Conservation (phyloP, 169 alveolate genomes). For the Cryptosporidium sp. region DNA sequence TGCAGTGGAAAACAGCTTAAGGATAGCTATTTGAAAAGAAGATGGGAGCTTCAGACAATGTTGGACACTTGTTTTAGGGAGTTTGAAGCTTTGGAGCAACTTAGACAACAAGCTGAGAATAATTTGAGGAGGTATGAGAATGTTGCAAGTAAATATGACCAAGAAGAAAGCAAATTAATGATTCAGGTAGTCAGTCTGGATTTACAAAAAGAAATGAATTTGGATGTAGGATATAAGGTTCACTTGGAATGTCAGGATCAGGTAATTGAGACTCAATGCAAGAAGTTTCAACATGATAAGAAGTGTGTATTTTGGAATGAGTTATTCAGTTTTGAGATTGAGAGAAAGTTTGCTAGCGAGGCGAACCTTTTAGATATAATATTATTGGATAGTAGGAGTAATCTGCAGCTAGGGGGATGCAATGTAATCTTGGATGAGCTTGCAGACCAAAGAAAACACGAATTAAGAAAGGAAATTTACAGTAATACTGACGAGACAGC, state of each 20-base stretch:
- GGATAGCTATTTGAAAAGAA: conserved; percentile 57
- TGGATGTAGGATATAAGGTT: conserved; percentile 27
- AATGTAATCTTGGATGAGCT: conserved; percentile 53
- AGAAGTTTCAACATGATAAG: conserved; percentile 22
- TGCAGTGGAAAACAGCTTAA: conserved; percentile 69
- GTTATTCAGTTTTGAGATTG: conserved; percentile 65
- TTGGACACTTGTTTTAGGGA: conserved; percentile 68
- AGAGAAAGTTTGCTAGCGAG: conserved; percentile 13
- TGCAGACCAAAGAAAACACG: conserved; percentile 73
- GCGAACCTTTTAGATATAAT: conserved; percentile 11
- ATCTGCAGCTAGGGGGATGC: conserved; percentile 36
- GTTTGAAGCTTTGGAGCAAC: conserved; percentile 63
- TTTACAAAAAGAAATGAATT: conserved; percentile 6
- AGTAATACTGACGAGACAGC: neutral
- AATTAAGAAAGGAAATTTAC: conserved; percentile 40
- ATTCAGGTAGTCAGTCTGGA: conserved; percentile 65
- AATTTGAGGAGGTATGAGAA: conserved; percentile 59
- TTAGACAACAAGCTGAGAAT: conserved; percentile 70
- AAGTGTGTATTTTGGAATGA: conserved; percentile 65
- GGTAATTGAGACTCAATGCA: conserved; percentile 62
- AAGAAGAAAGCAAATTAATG: conserved; percentile 52
- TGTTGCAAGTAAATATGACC: conserved; percentile 34
- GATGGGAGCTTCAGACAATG: conserved; percentile 75
- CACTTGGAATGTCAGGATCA: conserved; percentile 74
- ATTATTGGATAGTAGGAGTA: conserved; percentile 10